Evolutionary conservation across 805 yeast species (phyloP).

Genomic region (Jamesozyma spencerorum): DNA sequence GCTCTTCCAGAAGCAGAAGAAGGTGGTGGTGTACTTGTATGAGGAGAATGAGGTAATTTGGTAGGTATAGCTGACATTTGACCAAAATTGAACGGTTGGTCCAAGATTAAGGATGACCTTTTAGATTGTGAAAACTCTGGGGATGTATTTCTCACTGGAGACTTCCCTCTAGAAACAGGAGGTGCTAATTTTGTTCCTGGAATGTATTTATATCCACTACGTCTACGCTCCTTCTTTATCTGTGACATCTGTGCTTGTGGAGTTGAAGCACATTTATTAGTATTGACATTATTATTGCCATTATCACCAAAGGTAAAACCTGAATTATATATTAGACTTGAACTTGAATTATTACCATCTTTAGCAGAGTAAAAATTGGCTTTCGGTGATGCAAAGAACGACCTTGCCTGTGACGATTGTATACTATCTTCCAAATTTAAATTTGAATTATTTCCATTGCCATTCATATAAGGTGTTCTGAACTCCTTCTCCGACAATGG

Average conservation of each 20-base stretch:
- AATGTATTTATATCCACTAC: constrained; percentile 24
- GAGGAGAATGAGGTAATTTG: constrained; percentile 6
- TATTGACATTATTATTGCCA: constrained; percentile 1
- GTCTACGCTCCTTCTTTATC: constrained; percentile 12
- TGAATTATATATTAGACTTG: constrained; percentile 27
- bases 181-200: constrained; percentile 28
- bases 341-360: constrained; percentile 28
- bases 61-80: constrained; percentile 11
- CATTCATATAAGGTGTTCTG: constrained; percentile 9
- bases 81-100: constrained; percentile 25
- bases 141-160: constrained; percentile 17
- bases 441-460: not conserved
- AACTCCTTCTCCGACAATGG: constrained; percentile 8
- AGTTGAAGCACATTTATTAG: not conserved
- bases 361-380: constrained; percentile 19
- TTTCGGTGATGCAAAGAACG: constrained; percentile 14
- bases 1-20: constrained; percentile 34
- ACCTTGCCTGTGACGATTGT: constrained; percentile 3
- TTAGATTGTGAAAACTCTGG: constrained; percentile 8
- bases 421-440: constrained; percentile 1
- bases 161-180: constrained; percentile 16
- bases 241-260: not conserved
- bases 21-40: constrained; percentile 10
- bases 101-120: constrained; percentile 18
- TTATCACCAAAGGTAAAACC: constrained; percentile 27